Evolutionary conservation across 2,329 filamentous ascomycete genomes (phyloP).

Genomic region (Torrubiella hemipterigena): DNA sequence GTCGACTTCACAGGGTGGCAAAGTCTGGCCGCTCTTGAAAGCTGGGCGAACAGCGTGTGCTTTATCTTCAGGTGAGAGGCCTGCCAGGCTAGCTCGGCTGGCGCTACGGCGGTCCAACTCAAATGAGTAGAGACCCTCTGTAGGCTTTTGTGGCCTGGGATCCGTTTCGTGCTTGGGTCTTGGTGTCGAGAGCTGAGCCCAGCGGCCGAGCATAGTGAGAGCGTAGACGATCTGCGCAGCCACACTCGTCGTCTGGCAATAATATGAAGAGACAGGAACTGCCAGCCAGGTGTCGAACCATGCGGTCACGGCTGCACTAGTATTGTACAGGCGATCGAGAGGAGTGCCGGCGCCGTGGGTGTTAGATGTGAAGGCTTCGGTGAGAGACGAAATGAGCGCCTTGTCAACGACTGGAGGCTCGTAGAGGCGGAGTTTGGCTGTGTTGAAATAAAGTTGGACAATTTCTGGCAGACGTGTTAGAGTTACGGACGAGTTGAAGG

Average conservation of each 20-base stretch:
- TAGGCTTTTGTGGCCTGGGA: constrained; percentile 1
- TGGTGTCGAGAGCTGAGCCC: constrained; percentile 33
- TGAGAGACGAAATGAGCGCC: constrained; percentile 26
- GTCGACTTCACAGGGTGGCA: constrained; percentile 15
- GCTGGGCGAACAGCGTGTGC: not conserved
- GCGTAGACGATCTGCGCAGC: constrained; percentile 36
- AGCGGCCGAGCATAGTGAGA: constrained; percentile 37
- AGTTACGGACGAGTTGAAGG: no score
- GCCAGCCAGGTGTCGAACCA: constrained; percentile 38
- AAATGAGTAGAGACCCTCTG: constrained; percentile 3
- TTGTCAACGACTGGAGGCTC: constrained; percentile 33
- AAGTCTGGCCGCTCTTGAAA: not conserved
- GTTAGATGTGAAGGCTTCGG: constrained; percentile 26
- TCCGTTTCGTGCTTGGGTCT: constrained; percentile 11
- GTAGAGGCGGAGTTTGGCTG: constrained; percentile 30
- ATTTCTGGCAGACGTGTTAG: constrained; percentile 22
- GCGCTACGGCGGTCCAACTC: constrained; percentile 2
- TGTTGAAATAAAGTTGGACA: constrained; percentile 26
- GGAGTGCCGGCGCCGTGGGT: constrained; percentile 25
- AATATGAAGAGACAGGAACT: constrained; percentile 29
- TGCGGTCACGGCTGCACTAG: constrained; percentile 30
- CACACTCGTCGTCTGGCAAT: constrained; percentile 31
- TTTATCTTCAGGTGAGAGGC: constrained; percentile 1
- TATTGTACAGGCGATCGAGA: constrained; percentile 37
- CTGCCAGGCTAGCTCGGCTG: not conserved